Conservation (phyloP, 2,329 filamentous ascomycete species). For the Aspergillus quadricinctus region DNA sequence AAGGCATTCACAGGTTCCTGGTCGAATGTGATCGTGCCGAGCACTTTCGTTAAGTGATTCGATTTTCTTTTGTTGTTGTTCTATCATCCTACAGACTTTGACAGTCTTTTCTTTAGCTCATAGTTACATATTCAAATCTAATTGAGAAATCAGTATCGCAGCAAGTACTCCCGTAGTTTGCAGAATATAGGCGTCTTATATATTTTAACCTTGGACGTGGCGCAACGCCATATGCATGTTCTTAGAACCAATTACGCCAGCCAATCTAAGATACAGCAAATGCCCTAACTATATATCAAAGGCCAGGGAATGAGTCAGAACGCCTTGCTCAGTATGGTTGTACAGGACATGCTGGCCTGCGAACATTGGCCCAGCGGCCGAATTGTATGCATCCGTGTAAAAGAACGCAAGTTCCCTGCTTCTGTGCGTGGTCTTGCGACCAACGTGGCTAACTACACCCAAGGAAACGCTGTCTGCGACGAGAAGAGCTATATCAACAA, state of each 20-base stretch:
- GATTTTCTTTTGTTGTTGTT: conserved; percentile 2
- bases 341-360: conserved; percentile 53
- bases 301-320: conserved; percentile 19
- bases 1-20: conserved; percentile 64
- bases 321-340: conserved; percentile 46
- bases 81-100: conserved; percentile 9
- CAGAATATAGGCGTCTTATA: neutral
- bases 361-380: conserved; percentile 51
- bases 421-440: conserved; percentile 51
- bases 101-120: conserved; percentile 10
- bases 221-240: neutral
- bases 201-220: neutral
- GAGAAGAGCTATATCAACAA: conserved; percentile 52
- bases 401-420: conserved; percentile 44
- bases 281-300: conserved; percentile 52
- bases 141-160: neutral
- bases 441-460: conserved; percentile 58
- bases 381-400: conserved; percentile 48
- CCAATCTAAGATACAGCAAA: neutral
- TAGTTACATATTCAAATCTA: neutral
- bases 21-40: conserved; percentile 56
- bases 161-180: conserved; percentile 1
- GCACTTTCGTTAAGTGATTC: conserved; percentile 11
- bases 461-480: conserved; percentile 48
- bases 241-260: neutral